Percentiles rank a stretch among this genome's conserved stretches.
Evolutionary conservation across 495 filamentous ascomycete species (phyloP).

Genomic region (Aspergillus bertholletiae): DNA sequence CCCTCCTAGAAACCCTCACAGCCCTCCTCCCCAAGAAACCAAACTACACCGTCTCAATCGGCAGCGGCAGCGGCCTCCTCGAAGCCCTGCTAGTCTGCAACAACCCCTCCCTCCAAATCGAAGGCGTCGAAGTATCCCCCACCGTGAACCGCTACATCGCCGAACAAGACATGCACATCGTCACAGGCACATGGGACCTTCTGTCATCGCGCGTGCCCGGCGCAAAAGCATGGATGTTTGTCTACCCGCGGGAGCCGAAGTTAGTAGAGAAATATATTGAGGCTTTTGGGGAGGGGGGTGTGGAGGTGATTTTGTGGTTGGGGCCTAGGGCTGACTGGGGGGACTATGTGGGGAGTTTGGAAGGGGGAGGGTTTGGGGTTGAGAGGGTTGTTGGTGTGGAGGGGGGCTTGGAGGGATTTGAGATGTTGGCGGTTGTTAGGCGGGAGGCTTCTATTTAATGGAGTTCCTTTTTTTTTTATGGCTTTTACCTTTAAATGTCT

Average conservation of each 20-base stretch:
- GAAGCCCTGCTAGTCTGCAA: slow-evolving; percentile 41
- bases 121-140: slow-evolving; percentile 45
- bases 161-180: slow-evolving; percentile 34
- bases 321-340: slow-evolving; percentile 47
- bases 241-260: slow-evolving; percentile 50
- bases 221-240: slow-evolving; percentile 50
- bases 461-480: too few species aligned
- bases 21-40: slow-evolving; percentile 39
- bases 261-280: slow-evolving; percentile 44
- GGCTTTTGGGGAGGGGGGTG: slow-evolving; percentile 15
- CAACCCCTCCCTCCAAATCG: slow-evolving; percentile 23
- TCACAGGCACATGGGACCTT: slow-evolving; percentile 39
- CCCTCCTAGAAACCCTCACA: slow-evolving; percentile 31
- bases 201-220: slow-evolving; percentile 27
- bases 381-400: too few species aligned
- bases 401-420: too few species aligned
- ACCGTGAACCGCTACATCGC: slow-evolving; percentile 45
- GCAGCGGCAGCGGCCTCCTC: slow-evolving; percentile 51
- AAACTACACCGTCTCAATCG: slow-evolving; percentile 46
- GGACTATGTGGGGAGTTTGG: slow-evolving; percentile 26
- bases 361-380: too few species aligned
- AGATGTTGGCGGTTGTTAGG: too few species aligned
- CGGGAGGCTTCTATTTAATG: too few species aligned
- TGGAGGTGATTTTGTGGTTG: slow-evolving; percentile 46
- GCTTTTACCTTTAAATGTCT: too few species aligned